phyloP scores from a whole-genome alignment of 495 filamentous ascomycete genomes.

The Penicillium canescens region DNA sequence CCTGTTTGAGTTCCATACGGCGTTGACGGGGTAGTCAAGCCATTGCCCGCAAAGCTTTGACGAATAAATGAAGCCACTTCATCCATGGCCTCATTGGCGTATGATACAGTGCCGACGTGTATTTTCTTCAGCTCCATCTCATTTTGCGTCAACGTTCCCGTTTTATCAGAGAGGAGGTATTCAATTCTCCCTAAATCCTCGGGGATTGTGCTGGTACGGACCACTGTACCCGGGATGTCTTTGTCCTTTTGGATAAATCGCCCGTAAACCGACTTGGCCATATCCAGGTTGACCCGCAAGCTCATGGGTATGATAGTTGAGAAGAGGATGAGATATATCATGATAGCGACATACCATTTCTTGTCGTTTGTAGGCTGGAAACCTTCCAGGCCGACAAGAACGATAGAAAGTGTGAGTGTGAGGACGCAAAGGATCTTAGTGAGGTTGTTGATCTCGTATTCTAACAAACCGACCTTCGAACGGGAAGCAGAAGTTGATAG shows the following conservation, averaged over 20 bases:
- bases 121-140: constrained; percentile 99
- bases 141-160: constrained; percentile 95
- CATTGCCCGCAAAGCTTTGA: constrained; percentile 68
- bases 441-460: constrained; percentile 97
- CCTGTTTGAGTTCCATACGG: constrained; percentile 57
- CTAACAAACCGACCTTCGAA: constrained; percentile 88
- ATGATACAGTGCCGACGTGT: constrained; percentile 96
- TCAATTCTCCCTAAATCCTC: constrained; percentile 96
- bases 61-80: constrained; percentile 84
- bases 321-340: constrained; percentile 96
- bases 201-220: constrained; percentile 94
- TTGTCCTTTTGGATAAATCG: constrained; percentile 91
- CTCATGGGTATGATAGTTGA: constrained; percentile 98
- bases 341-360: constrained; percentile 90
- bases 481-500: constrained; percentile 88
- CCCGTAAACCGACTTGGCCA: constrained; percentile 95
- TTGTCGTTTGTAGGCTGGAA: constrained; percentile 66
- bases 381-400: constrained; percentile 85
- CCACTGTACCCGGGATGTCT: constrained; percentile 87
- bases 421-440: constrained; percentile 94
- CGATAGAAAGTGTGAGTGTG: constrained; percentile 80
- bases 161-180: constrained; percentile 96
- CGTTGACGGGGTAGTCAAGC: constrained; percentile 74
- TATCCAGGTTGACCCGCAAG: constrained; percentile 91
- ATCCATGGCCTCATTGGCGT: constrained; percentile 98